Evolutionary conservation across 2,329 filamentous ascomycete species (phyloP), one percentile per base, ranked within the genome.

Genomic region (Botrytis aclada): DNA sequence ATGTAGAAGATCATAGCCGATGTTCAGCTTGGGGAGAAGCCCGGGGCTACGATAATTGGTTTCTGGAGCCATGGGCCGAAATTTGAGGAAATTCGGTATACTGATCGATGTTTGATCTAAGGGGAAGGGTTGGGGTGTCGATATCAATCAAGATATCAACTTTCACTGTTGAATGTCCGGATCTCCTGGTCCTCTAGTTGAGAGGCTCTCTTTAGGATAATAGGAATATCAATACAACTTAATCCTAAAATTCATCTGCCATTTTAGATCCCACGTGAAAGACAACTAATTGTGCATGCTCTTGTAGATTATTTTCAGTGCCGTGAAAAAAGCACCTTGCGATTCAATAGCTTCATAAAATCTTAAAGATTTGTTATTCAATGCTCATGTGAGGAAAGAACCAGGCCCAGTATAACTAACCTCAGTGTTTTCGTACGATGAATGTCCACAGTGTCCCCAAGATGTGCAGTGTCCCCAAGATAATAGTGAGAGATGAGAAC

Each of bases 251-350:
- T 10, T 29, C 3, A 5, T 25, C 18, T 56, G 6, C 2, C 3
- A 14, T 41, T 67, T 5, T 34, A 32, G 16, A 10, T 5, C 22
- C 22, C 7, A 56, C 25, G 18, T 54, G 25, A 67, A 20, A 0
- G 14, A 39, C 9, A 6, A 22, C 10, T n/a, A 6, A 22, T 6
- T n/a, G 10, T 67, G 9, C 12, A 20, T 56, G 9, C 29, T 41
- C 8, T 56, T 34, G 7, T 39, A 22, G 39, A n/a, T n/a, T n/a
- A n/a, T 6, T n/a, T 14, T 6, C 10, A 8, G 12, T 51, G 10
- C 5, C 6, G 12, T 16, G 4, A n/a, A 0, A 1, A n/a, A 3
- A 3, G 5, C 7, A n/a, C 10, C 25, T 51, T 14, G 2, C n/a
- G 47, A 51, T n/a, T 20, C 18, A 45, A 45, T 20, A 45, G 7